Conservation (phyloP, 1,284 basidiomycete species). For the Tylopilus sp. region DNA sequence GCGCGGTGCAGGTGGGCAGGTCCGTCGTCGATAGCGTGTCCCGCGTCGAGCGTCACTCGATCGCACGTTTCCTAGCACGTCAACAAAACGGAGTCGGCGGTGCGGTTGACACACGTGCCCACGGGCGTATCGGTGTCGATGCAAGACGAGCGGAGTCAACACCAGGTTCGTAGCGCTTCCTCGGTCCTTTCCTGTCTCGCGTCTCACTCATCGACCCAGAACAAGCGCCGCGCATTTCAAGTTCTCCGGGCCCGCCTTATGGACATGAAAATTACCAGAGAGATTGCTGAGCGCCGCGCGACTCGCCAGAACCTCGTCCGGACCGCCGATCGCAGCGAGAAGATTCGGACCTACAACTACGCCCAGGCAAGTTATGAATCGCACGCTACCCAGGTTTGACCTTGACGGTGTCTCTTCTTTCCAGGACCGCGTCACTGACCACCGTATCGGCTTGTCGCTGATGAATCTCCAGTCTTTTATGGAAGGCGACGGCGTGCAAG, state of each 20-base stretch:
- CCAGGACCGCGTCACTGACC: constrained; percentile 89
- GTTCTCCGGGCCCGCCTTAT: constrained; percentile 81
- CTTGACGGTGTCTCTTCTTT: background rate
- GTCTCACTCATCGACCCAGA: constrained; percentile 45
- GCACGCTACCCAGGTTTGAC: background rate
- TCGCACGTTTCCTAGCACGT: constrained; percentile 66
- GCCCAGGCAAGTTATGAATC: constrained; percentile 56
- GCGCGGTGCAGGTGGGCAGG: constrained; percentile 95
- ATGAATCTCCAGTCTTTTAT: constrained; percentile 73
- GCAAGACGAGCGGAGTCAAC: constrained; percentile 97
- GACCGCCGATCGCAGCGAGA: constrained; percentile 83
- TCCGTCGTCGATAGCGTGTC: constrained; percentile 29
- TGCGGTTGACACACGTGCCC: constrained; percentile 92
- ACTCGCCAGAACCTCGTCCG: constrained; percentile 71
- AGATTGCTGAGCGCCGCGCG: constrained; percentile 68
- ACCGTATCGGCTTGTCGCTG: constrained; percentile 77
- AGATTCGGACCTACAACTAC: constrained; percentile 92
- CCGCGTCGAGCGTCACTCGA: constrained; percentile 4
- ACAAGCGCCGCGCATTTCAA: constrained; percentile 84
- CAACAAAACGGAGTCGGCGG: constrained; percentile 97
- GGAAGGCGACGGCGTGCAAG: constrained; percentile 72
- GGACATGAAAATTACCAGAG: constrained; percentile 69
- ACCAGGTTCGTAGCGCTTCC: constrained; percentile 55
- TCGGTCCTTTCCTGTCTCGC: background rate
- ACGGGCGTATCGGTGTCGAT: constrained; percentile 95